Evolutionary conservation across 2,329 filamentous ascomycete genomes (phyloP).

Genomic region (Coniella lustricola): DNA sequence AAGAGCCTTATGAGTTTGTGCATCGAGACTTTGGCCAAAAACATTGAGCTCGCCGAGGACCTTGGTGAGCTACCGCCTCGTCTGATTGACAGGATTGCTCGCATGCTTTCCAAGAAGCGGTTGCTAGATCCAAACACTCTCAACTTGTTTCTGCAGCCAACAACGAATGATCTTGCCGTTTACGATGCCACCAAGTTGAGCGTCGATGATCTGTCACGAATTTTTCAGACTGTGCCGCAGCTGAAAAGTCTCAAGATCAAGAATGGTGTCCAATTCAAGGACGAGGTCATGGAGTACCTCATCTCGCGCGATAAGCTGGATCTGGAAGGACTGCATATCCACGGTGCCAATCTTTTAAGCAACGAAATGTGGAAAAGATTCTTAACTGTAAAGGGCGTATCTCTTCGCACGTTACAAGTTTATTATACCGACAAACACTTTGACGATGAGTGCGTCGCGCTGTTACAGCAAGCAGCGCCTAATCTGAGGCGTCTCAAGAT

Average conservation of each 20-base stretch:
- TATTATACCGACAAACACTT: constrained; percentile 82
- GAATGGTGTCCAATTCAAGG: constrained; percentile 88
- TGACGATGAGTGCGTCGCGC: constrained; percentile 58
- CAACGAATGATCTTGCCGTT: constrained; percentile 43
- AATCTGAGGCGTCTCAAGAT: constrained; percentile 71
- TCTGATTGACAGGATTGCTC: constrained; percentile 52
- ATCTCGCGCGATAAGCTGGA: constrained; percentile 61
- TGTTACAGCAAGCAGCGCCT: constrained; percentile 59
- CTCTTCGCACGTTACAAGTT: constrained; percentile 64
- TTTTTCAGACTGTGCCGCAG: constrained; percentile 67
- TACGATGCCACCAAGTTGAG: constrained; percentile 60
- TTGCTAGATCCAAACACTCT: constrained; percentile 48
- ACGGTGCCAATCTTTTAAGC: constrained; percentile 77
- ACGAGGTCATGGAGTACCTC: constrained; percentile 74
- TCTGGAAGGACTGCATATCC: constrained; percentile 69
- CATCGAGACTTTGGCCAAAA: constrained; percentile 55
- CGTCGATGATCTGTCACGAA: constrained; percentile 68
- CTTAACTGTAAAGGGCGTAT: constrained; percentile 56
- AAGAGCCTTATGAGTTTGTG: constrained; percentile 62
- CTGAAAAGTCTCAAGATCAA: constrained; percentile 67
- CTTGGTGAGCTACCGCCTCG: constrained; percentile 51
- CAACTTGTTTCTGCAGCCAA: constrained; percentile 48
- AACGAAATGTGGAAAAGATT: constrained; percentile 68
- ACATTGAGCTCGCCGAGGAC: constrained; percentile 55
- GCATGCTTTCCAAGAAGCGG: constrained; percentile 53